These are phyloP conservation scores for Meira nashicola DNA, from an alignment of 1,284 basidiomycete genomes.

Conservation along the genomic window DNA sequence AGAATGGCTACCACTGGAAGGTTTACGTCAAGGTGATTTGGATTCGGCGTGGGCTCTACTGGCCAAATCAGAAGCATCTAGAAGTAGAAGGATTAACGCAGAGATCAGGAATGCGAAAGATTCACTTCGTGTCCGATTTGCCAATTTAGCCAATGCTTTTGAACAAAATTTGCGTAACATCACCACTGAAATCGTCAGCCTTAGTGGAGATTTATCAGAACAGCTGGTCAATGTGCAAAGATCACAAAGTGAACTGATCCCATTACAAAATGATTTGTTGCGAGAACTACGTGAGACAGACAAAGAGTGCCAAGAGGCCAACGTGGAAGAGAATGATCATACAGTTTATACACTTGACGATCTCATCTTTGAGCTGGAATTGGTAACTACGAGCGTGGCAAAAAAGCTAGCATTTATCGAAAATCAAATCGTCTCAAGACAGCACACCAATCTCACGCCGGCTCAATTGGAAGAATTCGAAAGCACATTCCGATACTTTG, in stretches of 20 bases:
- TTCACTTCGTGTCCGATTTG: slow-evolving; percentile 73
- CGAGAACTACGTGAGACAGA: slow-evolving; percentile 25
- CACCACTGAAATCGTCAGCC: slow-evolving; percentile 24
- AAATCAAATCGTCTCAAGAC: slow-evolving; percentile 90
- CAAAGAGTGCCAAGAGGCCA: slow-evolving; percentile 74
- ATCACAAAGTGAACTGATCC: slow-evolving; percentile 24
- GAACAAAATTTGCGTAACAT: slow-evolving; percentile 55
- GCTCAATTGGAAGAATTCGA: slow-evolving; percentile 96
- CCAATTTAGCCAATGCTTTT: slow-evolving; percentile 76
- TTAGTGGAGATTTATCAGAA: slow-evolving; percentile 37
- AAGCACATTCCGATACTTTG: slow-evolving; percentile 94
- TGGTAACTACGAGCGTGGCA: slow-evolving; percentile 71
- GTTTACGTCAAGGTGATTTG: slow-evolving; percentile 61
- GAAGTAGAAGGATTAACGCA: slow-evolving; percentile 81
- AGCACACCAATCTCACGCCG: slow-evolving; percentile 85
- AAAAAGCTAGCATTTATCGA: slow-evolving; percentile 94
- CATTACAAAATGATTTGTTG: slow-evolving; percentile 24
- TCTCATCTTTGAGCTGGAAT: slow-evolving; percentile 79
- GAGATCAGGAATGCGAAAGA: slow-evolving; percentile 69
- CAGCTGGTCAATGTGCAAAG: slow-evolving; percentile 28
- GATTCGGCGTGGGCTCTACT: slow-evolving; percentile 73
- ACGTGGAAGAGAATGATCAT: slow-evolving; percentile 95
- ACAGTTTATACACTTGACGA: slow-evolving; percentile 87
- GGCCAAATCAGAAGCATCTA: slow-evolving; percentile 68
- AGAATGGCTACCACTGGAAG: slow-evolving; percentile 35